A percentile compares a stretch with the other conserved stretches of the same genome.
Conservation (phyloP, 2,329 filamentous ascomycete genomes). For the Allantophomopsis cytisporea region DNA sequence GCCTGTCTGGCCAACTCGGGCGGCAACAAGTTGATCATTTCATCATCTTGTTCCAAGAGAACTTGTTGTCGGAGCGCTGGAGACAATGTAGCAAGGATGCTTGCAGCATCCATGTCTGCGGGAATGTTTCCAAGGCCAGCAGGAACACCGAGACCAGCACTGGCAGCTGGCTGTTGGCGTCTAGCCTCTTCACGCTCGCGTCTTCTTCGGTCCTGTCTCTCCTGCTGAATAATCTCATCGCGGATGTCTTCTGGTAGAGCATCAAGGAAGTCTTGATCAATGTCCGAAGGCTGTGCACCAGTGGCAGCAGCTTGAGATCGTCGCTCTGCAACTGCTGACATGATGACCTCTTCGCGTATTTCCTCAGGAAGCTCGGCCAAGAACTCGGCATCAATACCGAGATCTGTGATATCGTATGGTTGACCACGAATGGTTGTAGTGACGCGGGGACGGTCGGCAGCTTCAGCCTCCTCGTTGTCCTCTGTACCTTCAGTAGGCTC, state of each 20-base stretch:
- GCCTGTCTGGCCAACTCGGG: conserved; percentile 80
- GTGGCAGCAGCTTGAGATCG: conserved; percentile 62
- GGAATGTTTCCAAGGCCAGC: conserved; percentile 20
- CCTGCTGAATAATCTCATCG: conserved; percentile 79
- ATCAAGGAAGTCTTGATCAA: conserved; percentile 87
- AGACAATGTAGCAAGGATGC: conserved; percentile 82
- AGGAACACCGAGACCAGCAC: conserved; percentile 34
- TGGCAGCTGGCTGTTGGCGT: conserved; percentile 43
- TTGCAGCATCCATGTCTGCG: conserved; percentile 83
- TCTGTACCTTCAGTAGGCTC: conserved; percentile 29
- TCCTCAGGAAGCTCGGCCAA: conserved; percentile 96
- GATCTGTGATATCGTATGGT: conserved; percentile 81
- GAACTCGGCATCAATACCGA: conserved; percentile 91
- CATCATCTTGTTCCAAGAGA: conserved; percentile 82
- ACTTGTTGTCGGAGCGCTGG: conserved; percentile 75
- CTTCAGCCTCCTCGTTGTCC: conserved; percentile 24
- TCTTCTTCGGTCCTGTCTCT: conserved; percentile 76
- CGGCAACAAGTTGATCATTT: conserved; percentile 71
- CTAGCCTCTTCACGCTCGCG: conserved; percentile 74
- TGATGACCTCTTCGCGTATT: conserved; percentile 88
- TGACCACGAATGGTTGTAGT: conserved; percentile 76
- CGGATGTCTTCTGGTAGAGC: conserved; percentile 84
- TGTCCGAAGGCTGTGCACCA: conserved; percentile 66
- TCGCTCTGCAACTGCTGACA: conserved; percentile 74
- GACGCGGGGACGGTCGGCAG: conserved; percentile 45